Percentiles rank a stretch among this genome's conserved stretches.
These are phyloP conservation scores for Naganishia sp. DNA, from an alignment of 1,284 basidiomycete species.

Conservation along the genomic window DNA sequence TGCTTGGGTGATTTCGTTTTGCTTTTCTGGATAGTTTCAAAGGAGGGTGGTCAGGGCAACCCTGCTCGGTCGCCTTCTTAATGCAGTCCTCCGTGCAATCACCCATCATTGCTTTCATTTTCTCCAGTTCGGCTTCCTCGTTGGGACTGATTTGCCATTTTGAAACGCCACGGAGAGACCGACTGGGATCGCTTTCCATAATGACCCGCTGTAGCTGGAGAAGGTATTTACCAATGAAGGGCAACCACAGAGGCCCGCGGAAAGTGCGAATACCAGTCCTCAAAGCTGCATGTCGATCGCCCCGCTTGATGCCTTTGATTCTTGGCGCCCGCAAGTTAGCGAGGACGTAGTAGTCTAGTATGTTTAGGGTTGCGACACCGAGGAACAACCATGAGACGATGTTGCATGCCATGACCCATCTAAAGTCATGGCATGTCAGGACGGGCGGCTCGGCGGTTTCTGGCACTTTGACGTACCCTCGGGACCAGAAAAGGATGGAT, in stretches of 20 bases:
- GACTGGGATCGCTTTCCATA: not conserved
- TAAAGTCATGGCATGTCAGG: not conserved
- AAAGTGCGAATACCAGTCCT: not conserved
- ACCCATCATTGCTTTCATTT: no score
- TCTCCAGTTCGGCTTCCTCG: no score
- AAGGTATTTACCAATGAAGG: not conserved
- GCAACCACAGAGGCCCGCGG: conserved; percentile 3
- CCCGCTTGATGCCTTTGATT: not conserved
- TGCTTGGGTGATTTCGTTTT: no score
- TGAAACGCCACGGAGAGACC: not conserved
- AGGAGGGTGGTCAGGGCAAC: no score
- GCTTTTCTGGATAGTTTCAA: no score
- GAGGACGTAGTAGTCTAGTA: conserved; percentile 2
- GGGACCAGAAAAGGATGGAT: conserved; percentile 25
- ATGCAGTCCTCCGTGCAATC: no score
- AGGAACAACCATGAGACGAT: not conserved
- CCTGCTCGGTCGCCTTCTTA: no score
- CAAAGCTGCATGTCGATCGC: conserved; percentile 13
- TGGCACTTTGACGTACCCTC: conserved; percentile 10
- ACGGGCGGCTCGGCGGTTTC: not conserved
- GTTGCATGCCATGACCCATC: conserved; percentile 1
- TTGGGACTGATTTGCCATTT: no score
- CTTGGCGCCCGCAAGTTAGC: not conserved
- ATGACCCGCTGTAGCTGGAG: not conserved
- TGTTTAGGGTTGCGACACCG: not conserved